Conservation (phyloP, 176 grass and related monocot genomes). For the barley (Hordeum vulgare) region DNA sequence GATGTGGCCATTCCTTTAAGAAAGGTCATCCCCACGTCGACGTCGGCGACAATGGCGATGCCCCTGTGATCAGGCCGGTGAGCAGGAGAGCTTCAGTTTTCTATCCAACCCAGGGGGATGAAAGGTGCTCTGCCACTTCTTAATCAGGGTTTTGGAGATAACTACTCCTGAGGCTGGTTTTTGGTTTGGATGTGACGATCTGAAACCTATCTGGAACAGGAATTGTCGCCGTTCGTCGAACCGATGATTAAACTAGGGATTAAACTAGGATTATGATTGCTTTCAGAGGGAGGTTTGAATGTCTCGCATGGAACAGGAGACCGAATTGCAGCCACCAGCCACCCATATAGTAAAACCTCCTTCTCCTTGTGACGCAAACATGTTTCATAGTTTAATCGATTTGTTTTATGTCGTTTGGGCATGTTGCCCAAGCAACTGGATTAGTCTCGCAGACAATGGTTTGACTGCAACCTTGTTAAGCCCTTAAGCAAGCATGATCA, state of each 20-base stretch:
- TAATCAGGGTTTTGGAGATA: conserved; percentile 23
- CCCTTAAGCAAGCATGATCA: not conserved
- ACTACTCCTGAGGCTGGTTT: conserved; percentile 3
- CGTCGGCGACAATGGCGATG: conserved; percentile 22
- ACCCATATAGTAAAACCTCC: conserved; percentile 12
- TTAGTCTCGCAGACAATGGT: conserved; percentile 10
- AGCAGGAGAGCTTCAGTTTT: conserved; percentile 29
- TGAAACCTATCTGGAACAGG: conserved; percentile 25
- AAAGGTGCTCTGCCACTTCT: conserved; percentile 21
- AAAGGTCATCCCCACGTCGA: conserved; percentile 36
- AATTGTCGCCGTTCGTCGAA: conserved; percentile 31
- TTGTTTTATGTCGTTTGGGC: not conserved
- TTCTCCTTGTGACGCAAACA: conserved; percentile 24
- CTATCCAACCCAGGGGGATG: not conserved
- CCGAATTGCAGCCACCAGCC: conserved; percentile 1
- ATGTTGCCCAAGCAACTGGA: conserved; percentile 8
- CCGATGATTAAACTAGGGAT: not conserved
- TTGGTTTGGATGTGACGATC: not conserved
- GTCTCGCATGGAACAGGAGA: conserved; percentile 13
- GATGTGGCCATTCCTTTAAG: conserved; percentile 13
- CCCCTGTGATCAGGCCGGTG: conserved; percentile 16
- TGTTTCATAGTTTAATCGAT: not conserved
- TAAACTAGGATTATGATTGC: conserved; percentile 25
- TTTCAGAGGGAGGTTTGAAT: conserved; percentile 46
- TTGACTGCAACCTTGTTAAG: conserved; percentile 29